Evolutionary conservation across 495 filamentous ascomycete genomes (phyloP), one percentile per base, ranked within the genome.

Genomic region (Neurospora sp.): DNA sequence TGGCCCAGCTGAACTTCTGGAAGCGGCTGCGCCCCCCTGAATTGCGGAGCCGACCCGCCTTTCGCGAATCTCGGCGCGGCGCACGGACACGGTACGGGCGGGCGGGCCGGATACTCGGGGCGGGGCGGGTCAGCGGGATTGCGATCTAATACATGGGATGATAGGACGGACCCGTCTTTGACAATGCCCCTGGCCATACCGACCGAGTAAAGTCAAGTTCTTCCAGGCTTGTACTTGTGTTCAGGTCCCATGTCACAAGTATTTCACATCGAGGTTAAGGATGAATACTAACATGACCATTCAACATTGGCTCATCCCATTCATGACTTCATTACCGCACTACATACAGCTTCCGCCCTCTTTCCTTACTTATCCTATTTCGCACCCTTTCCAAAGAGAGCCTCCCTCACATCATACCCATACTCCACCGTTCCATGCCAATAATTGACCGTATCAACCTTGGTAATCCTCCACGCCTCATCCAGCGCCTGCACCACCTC

Each of bases 401-500:
- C 90, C 79, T 89, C 84, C 73, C 86, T 82, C 1, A 91, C 92
- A 77, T 94, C 87, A 77, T 94, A 94, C 4, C 71, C 87, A 75
- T 94, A 95, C 81, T 91, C 87, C 72, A 96, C 79, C 70, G 93
- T 90, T 65, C 89, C 78, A 73, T 94, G 92, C 91, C 91, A 96
- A 75, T 94, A 95, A 61, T 89, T 86, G 8, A 88, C 81, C 12
- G 89, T 86, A n/a, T 90, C 88, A 9, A 87, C 75, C 85, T 94
- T 93, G 12, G 86, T 79, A 16, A 93, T 81, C 73, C 65, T 42
- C 91, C 91, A 92, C 10, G 93, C 94, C 81, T 93, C 85, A 78
- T 97, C 94, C 70, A 97, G 81, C 27, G 87, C 91, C 78, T 91
- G 81, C 20, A 97, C 86, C 31, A 97, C 91, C 69, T 96, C 94